Evolutionary conservation across 2,329 filamentous ascomycete species (phyloP).

Genomic region (Colletotrichum acutatum): DNA sequence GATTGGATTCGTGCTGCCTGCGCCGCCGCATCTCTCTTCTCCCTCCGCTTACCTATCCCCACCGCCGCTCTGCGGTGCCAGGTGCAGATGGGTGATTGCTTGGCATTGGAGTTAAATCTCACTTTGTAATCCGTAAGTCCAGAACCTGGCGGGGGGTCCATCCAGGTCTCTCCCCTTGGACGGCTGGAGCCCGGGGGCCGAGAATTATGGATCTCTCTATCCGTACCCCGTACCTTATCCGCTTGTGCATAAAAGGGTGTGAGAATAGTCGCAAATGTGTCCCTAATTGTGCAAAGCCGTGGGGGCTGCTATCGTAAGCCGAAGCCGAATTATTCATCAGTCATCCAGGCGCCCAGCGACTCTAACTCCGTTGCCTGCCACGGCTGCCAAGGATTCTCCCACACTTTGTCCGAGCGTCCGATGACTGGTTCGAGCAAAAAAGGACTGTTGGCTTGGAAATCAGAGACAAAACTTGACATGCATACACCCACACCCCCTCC

Average conservation of each 20-base stretch:
- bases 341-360: not conserved
- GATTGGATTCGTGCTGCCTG: no score
- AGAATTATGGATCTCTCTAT: not conserved
- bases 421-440: not conserved
- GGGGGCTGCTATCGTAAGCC: conserved; percentile 24
- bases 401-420: conserved; percentile 17
- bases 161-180: not conserved
- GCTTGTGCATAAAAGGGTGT: not conserved
- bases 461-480: not conserved
- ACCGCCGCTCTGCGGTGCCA: not conserved
- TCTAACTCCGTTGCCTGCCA: no score
- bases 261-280: not conserved
- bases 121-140: conserved; percentile 9
- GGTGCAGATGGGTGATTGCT: not conserved
- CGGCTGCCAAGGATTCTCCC: not conserved
- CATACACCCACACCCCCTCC: not conserved
- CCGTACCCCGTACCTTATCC: not conserved
- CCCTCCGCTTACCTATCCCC: not conserved
- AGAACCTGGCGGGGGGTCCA: not conserved
- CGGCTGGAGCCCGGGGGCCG: not conserved
- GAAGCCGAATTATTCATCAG: conserved; percentile 29
- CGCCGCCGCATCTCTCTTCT: not conserved
- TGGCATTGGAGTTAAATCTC: conserved; percentile 15
- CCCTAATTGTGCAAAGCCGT: not conserved
- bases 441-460: conserved; percentile 3